Evolutionary conservation across 225 moss, liverwort and hornwort species (phyloP).

Genomic region (Rhytidiadelphus loreus): DNA sequence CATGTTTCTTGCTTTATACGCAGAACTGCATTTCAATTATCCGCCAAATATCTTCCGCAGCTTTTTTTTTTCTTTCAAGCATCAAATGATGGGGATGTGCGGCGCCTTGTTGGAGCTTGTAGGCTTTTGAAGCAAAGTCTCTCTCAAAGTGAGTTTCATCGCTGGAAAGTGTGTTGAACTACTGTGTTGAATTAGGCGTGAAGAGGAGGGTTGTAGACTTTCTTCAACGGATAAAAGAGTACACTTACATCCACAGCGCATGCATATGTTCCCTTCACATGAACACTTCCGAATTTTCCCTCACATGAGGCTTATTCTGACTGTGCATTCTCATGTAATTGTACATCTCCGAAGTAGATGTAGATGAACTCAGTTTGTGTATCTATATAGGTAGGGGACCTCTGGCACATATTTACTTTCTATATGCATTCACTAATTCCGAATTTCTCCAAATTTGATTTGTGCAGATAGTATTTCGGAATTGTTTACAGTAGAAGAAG

Average conservation of each 20-base stretch:
- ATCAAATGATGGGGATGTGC: constrained; percentile 58
- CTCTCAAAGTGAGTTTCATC: constrained; percentile 34
- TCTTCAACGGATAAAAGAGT: neutral
- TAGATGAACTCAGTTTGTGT: neutral
- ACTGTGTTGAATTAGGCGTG: neutral
- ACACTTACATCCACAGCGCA: neutral
- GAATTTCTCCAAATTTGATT: neutral
- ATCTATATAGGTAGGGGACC: neutral
- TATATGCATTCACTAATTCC: neutral
- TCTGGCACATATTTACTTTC: neutral
- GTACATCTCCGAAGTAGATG: neutral
- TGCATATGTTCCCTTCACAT: neutral
- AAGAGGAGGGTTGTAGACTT: neutral
- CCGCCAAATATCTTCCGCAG: constrained; percentile 78
- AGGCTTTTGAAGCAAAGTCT: constrained; percentile 66
- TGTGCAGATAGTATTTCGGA: constrained; percentile 49
- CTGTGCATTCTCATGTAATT: neutral
- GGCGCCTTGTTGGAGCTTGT: constrained; percentile 77
- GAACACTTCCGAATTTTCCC: neutral
- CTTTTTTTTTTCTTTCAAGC: constrained; percentile 86
- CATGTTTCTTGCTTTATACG: neutral
- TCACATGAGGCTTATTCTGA: neutral
- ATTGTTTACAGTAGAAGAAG: constrained; percentile 55
- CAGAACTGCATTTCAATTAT: constrained; percentile 71
- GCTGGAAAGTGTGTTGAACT: constrained; percentile 1